Conservation (phyloP, 371 early-diverging fungal genomes). For the Mucor plumbeus region DNA sequence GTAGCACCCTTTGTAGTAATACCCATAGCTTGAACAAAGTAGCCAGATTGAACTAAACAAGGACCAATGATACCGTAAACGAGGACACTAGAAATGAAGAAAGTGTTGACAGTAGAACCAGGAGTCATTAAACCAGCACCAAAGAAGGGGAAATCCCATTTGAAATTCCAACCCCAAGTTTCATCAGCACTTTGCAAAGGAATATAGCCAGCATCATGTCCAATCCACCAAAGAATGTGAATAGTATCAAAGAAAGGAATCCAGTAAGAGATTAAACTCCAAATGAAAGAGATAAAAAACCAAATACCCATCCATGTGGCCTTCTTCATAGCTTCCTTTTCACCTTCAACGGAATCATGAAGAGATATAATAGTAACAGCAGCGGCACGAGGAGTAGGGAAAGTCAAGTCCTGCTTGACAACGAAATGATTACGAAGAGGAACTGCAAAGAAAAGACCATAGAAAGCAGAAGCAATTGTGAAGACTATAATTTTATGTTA, state of each 20-base stretch:
- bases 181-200: constrained; percentile 60
- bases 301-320: constrained; percentile 57
- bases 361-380: constrained; percentile 71
- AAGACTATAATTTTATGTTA: constrained; percentile 32
- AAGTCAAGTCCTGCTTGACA: constrained; percentile 70
- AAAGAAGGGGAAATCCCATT: constrained; percentile 66
- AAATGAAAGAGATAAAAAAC: constrained; percentile 54
- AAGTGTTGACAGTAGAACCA: constrained; percentile 59
- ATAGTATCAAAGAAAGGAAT: constrained; percentile 62
- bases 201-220: constrained; percentile 45
- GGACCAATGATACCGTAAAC: constrained; percentile 64
- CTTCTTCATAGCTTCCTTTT: constrained; percentile 48
- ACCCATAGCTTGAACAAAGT: constrained; percentile 40
- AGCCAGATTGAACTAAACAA: constrained; percentile 44
- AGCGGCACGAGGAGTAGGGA: constrained; percentile 76
- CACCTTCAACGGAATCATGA: constrained; percentile 57
- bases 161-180: constrained; percentile 64
- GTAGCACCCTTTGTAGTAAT: constrained; percentile 42
- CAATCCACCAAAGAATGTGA: constrained; percentile 67
- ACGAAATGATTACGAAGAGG: constrained; percentile 76
- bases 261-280: constrained; percentile 59
- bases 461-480: constrained; percentile 69
- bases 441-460: constrained; percentile 77
- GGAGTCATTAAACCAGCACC: constrained; percentile 77
- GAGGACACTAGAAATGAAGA: constrained; percentile 60